Evolutionary conservation across 768 basidiomycete genomes (phyloP), one percentile per base, ranked within the genome.

Genomic region (Neoboletus brunneissimus): DNA sequence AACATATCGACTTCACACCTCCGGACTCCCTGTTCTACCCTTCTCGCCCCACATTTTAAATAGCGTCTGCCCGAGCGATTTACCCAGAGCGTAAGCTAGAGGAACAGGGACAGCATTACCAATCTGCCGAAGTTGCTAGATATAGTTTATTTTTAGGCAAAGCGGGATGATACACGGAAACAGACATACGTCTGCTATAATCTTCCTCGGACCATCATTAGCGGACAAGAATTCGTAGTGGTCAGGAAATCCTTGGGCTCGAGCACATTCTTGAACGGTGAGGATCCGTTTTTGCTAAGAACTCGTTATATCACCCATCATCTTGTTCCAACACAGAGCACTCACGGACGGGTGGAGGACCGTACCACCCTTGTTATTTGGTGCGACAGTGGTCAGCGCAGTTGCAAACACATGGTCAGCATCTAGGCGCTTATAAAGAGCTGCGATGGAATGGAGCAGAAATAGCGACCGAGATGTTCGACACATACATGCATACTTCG

Each of bases 231-330:
- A 88, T n/a, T 77, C 58, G 58, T 88, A 89, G 37, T 73, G 42
- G 57, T 92, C 90, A 0, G 88, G 87, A 61, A 92, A 91, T 0
- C 90, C 90, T 72, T 92, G 90, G 0, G 85, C 82, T 23, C 90
- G 79, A 18, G 89, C 88, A 43, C 79, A 81, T 64, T 91, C 89
- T 32, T 81, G 76, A 15, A 89, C 80, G 4, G 77, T 85, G 40
- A 89, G 64, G 25, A 88, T 79, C 8, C 90, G 81, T 60, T 83
- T 83, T 86, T 91, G 87, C 85, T 91, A 44, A 46, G 37, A 38
- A 15, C 0, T 41, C 10, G 29, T 49, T 45, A n/a, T 58, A 27
- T 51, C 51, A 44, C 18, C n/a, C 9, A 15, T 25, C 22, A 37
- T 41, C 12, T 45, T 42, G 25, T 34, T 9, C 23, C 6, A 16